Evolutionary conservation across 2,329 filamentous ascomycete species (phyloP).

Genomic region (Hortaea werneckii): DNA sequence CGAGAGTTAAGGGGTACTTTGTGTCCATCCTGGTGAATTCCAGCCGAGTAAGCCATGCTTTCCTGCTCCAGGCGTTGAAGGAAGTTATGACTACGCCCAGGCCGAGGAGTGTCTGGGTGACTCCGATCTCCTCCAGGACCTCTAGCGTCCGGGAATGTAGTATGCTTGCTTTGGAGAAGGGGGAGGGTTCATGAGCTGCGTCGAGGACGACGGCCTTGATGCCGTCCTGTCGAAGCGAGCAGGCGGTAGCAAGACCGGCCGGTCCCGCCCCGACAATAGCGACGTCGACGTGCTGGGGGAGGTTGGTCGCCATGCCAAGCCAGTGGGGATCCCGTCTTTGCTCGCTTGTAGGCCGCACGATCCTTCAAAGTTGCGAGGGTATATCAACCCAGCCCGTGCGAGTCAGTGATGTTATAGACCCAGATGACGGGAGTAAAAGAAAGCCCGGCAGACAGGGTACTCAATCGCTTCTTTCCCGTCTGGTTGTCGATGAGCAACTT

Average conservation of each 20-base stretch:
- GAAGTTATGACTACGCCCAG: background rate
- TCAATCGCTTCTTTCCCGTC: too few species aligned
- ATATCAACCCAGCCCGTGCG: too few species aligned
- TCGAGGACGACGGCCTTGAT: conserved; percentile 2
- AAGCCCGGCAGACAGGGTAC: too few species aligned
- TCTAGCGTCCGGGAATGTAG: conserved; percentile 2
- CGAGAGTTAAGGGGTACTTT: background rate
- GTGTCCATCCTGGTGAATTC: background rate
- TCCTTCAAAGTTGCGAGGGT: too few species aligned
- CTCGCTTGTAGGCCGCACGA: too few species aligned
- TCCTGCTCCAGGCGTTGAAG: background rate
- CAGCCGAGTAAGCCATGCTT: background rate
- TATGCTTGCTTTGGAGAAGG: conserved; percentile 1
- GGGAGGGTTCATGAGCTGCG: conserved; percentile 1
- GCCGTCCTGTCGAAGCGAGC: background rate
- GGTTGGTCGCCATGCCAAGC: background rate
- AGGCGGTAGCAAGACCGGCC: conserved; percentile 2
- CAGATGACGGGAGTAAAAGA: too few species aligned
- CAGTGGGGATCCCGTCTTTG: too few species aligned
- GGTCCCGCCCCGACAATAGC: conserved; percentile 1
- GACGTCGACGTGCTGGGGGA: background rate
- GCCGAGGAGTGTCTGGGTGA: background rate
- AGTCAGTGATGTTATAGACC: too few species aligned
- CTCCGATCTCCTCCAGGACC: background rate
- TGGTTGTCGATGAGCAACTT: too few species aligned